Evolutionary conservation across 2,329 filamentous ascomycete species (phyloP), one percentile per base, ranked within the genome.

Genomic region (Ustilaginoidea virens): DNA sequence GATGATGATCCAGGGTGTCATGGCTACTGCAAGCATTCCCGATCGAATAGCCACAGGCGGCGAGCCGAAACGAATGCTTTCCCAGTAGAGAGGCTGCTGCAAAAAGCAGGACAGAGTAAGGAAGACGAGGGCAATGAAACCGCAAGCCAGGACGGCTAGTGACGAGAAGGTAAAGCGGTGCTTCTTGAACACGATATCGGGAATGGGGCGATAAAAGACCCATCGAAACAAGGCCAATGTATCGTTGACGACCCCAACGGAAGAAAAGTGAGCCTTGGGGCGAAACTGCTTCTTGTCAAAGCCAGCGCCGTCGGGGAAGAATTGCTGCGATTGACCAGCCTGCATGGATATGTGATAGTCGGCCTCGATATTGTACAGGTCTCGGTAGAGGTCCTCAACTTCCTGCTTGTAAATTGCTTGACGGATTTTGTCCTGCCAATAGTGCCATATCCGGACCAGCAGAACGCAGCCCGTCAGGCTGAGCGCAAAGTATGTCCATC

Each of bases 351-450:
- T 49, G 29, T 55, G 56, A 39, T 58, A 59, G 14, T 62, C 58
- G 20, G 60, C 54, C 28, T 69, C 61, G 31, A 64, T 43, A 45
- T 49, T 61, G 49, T 73, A 65, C 26, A 67, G 39, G 28, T 61
- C 50, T 33, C 50, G 67, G 48, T 70, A 74, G 42, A 76, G 67
- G 42, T 74, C 66, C 45, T 80, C 66, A 42, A 81, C 65, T 48
- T 82, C 74, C 46, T 90, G 76, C 56, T 92, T 87, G 58, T 90
- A 81, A 35, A 90, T 71, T 37, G 83, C 86, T 40, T 86, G 80
- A 40, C 86, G 73, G 39, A 92, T 82, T 58, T 90, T 92, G 60
- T 94, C 86, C 42, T 86, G 83, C 77, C 83, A 93, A 41, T 79
- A 75, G 52, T 93, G 80, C 63, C 86, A 93, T 47, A 80, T 65